Conservation (phyloP, 2,329 filamentous ascomycete species). For the Colletotrichum lindemuthianum region DNA sequence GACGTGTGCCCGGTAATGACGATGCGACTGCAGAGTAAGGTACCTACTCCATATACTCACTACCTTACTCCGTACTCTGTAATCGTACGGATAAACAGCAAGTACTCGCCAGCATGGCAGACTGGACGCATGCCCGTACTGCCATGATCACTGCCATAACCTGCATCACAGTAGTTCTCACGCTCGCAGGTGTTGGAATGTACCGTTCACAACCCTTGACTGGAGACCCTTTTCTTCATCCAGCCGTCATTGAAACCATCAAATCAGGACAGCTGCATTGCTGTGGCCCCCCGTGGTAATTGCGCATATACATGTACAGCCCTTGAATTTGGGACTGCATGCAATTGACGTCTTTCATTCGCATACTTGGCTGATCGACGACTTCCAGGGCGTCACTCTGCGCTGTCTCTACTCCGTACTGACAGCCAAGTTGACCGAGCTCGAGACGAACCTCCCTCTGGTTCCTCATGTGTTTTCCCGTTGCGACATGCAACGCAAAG, state of each 20-base stretch:
- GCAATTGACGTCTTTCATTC: constrained; percentile 27
- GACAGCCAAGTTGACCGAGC: background rate
- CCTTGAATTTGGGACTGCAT: constrained; percentile 13
- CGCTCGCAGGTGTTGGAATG: background rate
- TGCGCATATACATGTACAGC: constrained; percentile 23
- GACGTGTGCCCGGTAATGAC: constrained; percentile 2
- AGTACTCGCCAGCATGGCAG: too few species aligned
- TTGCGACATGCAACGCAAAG: too few species aligned
- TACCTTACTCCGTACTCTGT: constrained; percentile 12
- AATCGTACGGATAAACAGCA: too few species aligned
- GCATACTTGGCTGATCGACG: constrained; percentile 22
- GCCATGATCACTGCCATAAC: too few species aligned
- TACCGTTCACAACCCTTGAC: constrained; percentile 1
- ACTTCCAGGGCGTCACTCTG: constrained; percentile 15
- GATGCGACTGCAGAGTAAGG: background rate
- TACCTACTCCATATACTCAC: constrained; percentile 7
- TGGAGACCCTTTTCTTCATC: constrained; percentile 10
- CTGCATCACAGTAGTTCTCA: background rate
- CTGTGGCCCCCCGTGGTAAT: constrained; percentile 24
- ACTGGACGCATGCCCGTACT: too few species aligned
- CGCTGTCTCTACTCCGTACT: background rate
- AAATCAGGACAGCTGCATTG: constrained; percentile 10
- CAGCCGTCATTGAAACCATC: constrained; percentile 16
- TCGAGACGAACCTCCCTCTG: too few species aligned
- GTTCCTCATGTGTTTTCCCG: too few species aligned